Base-by-base conservation (phyloP, 768 basidiomycete genomes). In the Suillus tomentosus region DNA sequence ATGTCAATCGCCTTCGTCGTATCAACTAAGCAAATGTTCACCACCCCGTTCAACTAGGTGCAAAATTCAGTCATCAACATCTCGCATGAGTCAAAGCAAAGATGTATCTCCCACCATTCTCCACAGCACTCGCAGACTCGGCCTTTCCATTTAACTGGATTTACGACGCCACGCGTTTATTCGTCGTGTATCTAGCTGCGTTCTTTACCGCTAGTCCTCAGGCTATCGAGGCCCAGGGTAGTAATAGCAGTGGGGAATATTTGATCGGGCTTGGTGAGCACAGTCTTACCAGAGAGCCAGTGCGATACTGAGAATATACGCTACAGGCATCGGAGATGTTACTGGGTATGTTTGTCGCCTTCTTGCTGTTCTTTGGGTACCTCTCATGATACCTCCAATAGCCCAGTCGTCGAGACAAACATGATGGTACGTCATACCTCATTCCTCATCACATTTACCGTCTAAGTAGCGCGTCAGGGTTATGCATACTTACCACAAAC, bases 401-500 rank as follows among this genome's bases (percentile, higher is more conserved):
- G 87, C 24, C 89, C 90, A 4, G 85, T 91, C 19, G 90, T 92
- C 7, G 90, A 93, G 79, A 92, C 91, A 19, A 91, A 91, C 66
- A 89, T 92, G 87, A 90, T 91, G 89, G 89, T 86, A 72, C 55
- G 76, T 66, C 39, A 34, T 37, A 40, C 31, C 54, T 59, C 42
- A 51, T 54, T 37, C 45, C 51, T n/a, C 40, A 40, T 51, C 22
- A 17, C 31, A 37, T 14, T 45, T 51, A 61, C 7, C 42, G 62
- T 65, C 3, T 22, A 22, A 27, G 15, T 3, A 17, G 47, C 58
- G 36, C 64, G 59, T 39, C 62, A 89, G 87, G 90, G 91, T 9
- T 92, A 91, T 72, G 90, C 89, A 4, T 80, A 77, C 2, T 70
- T 87, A 9, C 70, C 79, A 1, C 91, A 94, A 72, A 87, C 84